A percentile compares a stretch with the other conserved stretches of the same genome.
These are phyloP conservation scores for Acanthamoeba castellanii DNA, from an alignment of 208 protist genomes.

Conservation along the genomic window DNA sequence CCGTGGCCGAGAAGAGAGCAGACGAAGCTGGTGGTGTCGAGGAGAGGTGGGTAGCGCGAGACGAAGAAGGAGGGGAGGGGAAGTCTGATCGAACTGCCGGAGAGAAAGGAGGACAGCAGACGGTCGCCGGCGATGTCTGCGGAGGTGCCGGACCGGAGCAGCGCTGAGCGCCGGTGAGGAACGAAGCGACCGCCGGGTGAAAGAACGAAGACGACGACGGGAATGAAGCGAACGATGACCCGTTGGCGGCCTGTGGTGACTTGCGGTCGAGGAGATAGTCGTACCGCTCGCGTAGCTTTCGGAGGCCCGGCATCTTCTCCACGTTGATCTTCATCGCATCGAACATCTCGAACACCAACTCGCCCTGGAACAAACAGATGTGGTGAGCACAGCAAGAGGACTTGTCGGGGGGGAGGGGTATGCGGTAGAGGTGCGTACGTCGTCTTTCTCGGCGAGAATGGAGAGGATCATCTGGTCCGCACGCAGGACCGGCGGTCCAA, in stretches of 20 bases:
- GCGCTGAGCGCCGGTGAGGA: background rate
- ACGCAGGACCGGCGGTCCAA: conserved; percentile 28
- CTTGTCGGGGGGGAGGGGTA: background rate
- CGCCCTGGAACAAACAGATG: background rate
- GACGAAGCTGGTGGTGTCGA: background rate
- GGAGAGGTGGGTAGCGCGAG: background rate
- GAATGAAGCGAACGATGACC: background rate
- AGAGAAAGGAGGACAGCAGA: background rate
- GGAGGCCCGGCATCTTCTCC: conserved; percentile 44
- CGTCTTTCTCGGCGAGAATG: conserved; percentile 48
- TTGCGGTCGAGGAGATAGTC: conserved; percentile 15
- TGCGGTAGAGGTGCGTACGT: background rate
- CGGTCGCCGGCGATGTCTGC: background rate
- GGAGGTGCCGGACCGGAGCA: background rate
- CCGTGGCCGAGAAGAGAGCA: background rate
- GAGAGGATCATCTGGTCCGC: conserved; percentile 28
- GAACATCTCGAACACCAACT: conserved; percentile 55
- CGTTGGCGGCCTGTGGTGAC: background rate
- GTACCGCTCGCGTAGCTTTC: conserved; percentile 33
- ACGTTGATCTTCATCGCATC: conserved; percentile 68
- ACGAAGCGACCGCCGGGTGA: background rate
- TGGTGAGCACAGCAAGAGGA: background rate
- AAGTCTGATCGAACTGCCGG: background rate
- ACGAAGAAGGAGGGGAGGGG: background rate
- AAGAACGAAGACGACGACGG: background rate